A percentile compares a stretch with the other conserved stretches of the same genome.
Evolutionary conservation across 495 filamentous ascomycete genomes (phyloP).

Genomic region (Cairneyella variabilis): DNA sequence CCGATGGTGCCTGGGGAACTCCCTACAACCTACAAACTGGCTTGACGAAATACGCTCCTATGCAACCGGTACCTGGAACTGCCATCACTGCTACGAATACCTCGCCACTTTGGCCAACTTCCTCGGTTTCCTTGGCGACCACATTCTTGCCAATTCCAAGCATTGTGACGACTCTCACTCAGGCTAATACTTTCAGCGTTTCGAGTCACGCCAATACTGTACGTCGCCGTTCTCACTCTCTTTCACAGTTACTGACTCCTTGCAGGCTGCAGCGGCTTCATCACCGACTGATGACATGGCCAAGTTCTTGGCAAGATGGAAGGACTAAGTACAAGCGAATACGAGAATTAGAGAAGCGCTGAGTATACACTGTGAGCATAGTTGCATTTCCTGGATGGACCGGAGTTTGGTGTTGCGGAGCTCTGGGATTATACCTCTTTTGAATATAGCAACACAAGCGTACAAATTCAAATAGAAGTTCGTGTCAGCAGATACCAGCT

Average conservation of each 20-base stretch:
- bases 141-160: constrained; percentile 52
- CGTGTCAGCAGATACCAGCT: no score
- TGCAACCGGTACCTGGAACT: constrained; percentile 63
- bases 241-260: constrained; percentile 36
- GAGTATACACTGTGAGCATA: neutral
- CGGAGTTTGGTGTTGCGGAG: constrained; percentile 5
- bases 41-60: constrained; percentile 64
- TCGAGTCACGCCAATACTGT: constrained; percentile 62
- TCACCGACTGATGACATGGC: constrained; percentile 51
- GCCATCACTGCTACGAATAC: constrained; percentile 57
- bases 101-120: constrained; percentile 59
- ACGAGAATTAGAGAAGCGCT: neutral
- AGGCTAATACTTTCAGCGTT: constrained; percentile 51
- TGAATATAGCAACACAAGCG: no score
- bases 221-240: constrained; percentile 30
- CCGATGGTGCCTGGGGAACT: constrained; percentile 39
- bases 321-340: constrained; percentile 39
- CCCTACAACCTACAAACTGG: constrained; percentile 63
- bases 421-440: no score
- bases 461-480: no score
- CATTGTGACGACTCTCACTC: constrained; percentile 58
- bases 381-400: neutral
- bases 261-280: constrained; percentile 21
- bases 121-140: constrained; percentile 53
- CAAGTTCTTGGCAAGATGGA: constrained; percentile 56